These are phyloP conservation scores for Neonectria faginata DNA, from an alignment of 2,329 filamentous ascomycete species.

Conservation along the genomic window DNA sequence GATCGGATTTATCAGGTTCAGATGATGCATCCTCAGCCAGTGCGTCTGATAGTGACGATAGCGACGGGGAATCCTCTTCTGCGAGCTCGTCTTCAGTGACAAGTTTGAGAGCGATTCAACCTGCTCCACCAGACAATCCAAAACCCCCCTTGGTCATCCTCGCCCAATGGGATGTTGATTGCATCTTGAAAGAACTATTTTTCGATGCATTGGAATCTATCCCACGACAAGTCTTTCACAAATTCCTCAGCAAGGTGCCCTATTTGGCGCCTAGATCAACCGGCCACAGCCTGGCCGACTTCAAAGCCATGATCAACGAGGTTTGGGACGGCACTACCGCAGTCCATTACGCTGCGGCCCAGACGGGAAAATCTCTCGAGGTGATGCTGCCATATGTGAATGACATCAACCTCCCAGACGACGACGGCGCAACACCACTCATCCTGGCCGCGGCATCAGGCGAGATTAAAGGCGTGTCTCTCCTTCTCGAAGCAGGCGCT, in stretches of 20 bases:
- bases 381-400: conserved; percentile 32
- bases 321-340: conserved; percentile 36
- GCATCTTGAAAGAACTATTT: conserved; percentile 32
- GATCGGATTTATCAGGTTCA: background rate
- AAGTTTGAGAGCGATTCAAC: background rate
- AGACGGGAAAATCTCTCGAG: conserved; percentile 27
- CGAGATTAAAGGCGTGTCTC: conserved; percentile 19
- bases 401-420: conserved; percentile 31
- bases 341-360: conserved; percentile 35
- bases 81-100: background rate
- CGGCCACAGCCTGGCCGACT: conserved; percentile 7
- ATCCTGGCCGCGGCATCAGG: conserved; percentile 32
- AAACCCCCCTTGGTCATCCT: conserved; percentile 34
- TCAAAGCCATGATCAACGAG: conserved; percentile 30
- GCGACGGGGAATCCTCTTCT: background rate
- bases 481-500: conserved; percentile 34
- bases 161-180: conserved; percentile 34
- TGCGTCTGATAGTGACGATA: background rate
- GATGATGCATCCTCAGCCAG: background rate
- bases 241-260: conserved; percentile 10
- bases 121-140: background rate
- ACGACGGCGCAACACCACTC: conserved; percentile 32
- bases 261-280: conserved; percentile 10
- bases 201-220: conserved; percentile 12
- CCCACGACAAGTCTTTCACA: conserved; percentile 12